Base-by-base conservation (phyloP, 495 filamentous ascomycete genomes). In the Aspergillus bertholletiae region DNA sequence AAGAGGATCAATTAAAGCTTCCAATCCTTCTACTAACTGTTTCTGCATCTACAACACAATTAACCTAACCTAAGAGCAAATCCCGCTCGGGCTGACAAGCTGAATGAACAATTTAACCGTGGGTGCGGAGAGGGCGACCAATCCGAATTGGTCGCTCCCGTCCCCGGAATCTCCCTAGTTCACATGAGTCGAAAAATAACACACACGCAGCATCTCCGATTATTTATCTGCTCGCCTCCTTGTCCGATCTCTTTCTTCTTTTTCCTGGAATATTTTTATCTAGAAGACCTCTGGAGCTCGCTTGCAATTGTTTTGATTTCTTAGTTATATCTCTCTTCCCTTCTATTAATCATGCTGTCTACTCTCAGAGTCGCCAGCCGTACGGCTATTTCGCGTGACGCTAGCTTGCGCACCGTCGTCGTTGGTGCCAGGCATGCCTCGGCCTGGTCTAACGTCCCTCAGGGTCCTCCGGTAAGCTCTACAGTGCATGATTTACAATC, bases 381-480 rank as follows among this genome's bases (percentile, higher is more conserved):
- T 43, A 73, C 80, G 69, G 79, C 73, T 74, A 72, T 69, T 54
- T 56, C 74, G 60, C 71, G 76, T 59, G 61, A 71, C 67, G 70
- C 75, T 58, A 74, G 66, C 64, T 51, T 74, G 63, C 71, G 75
- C 67, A 68, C 67, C 58, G 74, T 80, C 32, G 62, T 81, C 43
- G 61, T 69, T 35, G 83, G 83, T 62, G 69, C 82, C 39, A 83
- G 89, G 74, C 79, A 84, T 59, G 87, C 81, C 58, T 96, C 91
- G 35, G 86, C 88, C 43, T 97, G 92, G 92, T 82, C 88, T 59
- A 87, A 89, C 55, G 89, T 96, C 45, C 87, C 90, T 61, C 90
- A 96, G 77, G 92, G 92, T 54, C 92, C 92, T 78, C 92, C 92
- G 62, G 92, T 96, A 83, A 74, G 89, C 83, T 61, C 21, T 18